Conservation (phyloP, 306 rosid species). For the Bauhinia variegata region DNA sequence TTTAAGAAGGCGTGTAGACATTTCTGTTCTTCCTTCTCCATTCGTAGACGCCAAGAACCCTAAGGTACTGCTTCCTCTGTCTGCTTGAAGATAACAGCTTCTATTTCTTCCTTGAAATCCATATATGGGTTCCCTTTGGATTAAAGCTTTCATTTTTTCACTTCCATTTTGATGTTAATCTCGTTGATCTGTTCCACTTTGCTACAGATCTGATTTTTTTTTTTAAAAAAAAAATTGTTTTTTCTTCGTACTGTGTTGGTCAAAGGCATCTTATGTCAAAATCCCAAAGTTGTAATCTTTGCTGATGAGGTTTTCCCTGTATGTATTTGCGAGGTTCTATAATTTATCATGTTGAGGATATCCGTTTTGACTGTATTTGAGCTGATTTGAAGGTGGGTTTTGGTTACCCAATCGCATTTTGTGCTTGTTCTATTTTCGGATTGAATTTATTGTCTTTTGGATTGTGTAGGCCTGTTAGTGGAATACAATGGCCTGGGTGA, state of each 20-base stretch:
- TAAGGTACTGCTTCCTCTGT: constrained; percentile 48
- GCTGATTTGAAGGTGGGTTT: constrained; percentile 37
- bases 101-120: constrained; percentile 16
- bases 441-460: constrained; percentile 11
- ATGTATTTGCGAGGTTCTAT: constrained; percentile 36
- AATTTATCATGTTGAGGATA: no score
- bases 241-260: neutral
- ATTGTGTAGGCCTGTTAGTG: constrained; percentile 38
- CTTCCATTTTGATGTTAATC: constrained; percentile 29
- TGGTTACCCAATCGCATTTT: constrained; percentile 10
- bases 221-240: no score
- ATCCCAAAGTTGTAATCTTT: constrained; percentile 38
- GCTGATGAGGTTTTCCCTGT: constrained; percentile 32
- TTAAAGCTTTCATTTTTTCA: neutral
- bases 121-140: constrained; percentile 12
- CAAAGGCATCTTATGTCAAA: constrained; percentile 41
- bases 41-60: constrained; percentile 55
- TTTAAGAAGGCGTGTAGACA: constrained; percentile 49
- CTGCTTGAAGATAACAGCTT: constrained; percentile 21
- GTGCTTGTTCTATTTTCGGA: neutral
- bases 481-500: constrained; percentile 33
- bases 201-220: constrained; percentile 41
- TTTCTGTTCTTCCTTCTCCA: constrained; percentile 39
- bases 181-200: constrained; percentile 30
- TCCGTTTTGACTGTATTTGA: constrained; percentile 42